Conservation (phyloP, 352 stramenopile genomes). For the Nothophytophthora sp. region DNA sequence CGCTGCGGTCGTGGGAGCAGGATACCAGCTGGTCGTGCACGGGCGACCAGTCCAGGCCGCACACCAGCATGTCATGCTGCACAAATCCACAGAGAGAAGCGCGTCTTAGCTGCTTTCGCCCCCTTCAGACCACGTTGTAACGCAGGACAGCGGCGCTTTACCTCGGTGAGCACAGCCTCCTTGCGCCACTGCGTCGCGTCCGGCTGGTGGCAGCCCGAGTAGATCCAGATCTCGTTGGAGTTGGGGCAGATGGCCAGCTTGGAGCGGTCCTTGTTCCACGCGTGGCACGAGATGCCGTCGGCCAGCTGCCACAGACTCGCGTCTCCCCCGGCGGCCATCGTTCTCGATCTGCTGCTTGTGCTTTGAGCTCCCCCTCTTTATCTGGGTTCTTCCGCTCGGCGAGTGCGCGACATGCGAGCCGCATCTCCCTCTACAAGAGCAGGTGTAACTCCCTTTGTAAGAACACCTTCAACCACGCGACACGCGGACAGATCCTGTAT, state of each 20-base stretch:
- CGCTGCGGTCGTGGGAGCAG: slow-evolving; percentile 94
- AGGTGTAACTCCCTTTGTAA: slow-evolving; percentile 16
- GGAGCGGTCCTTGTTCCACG: slow-evolving; percentile 91
- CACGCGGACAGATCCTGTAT: background rate
- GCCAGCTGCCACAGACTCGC: slow-evolving; percentile 74
- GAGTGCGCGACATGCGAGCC: slow-evolving; percentile 4
- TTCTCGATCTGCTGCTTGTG: slow-evolving; percentile 14
- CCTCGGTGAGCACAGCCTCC: slow-evolving; percentile 82
- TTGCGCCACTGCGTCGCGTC: slow-evolving; percentile 86
- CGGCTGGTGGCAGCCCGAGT: slow-evolving; percentile 73
- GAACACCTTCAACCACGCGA: slow-evolving; percentile 35
- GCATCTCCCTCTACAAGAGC: slow-evolving; percentile 37
- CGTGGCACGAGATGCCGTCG: slow-evolving; percentile 90
- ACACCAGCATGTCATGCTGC: slow-evolving; percentile 94
- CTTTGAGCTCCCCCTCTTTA: slow-evolving; percentile 31
- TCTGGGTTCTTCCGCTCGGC: background rate
- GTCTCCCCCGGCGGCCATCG: slow-evolving; percentile 37
- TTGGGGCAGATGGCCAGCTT: slow-evolving; percentile 92
- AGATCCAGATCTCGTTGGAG: slow-evolving; percentile 94
- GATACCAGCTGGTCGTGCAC: slow-evolving; percentile 94
- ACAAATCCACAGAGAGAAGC: too few relatives aligned
- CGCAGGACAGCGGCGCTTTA: slow-evolving; percentile 6
- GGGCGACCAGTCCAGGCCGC: slow-evolving; percentile 92
- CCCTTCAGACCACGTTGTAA: background rate
- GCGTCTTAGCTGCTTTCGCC: too few relatives aligned